Evolutionary conservation across 116 monocot genomes (phyloP), one percentile per base, ranked within the genome.

Genomic region (Thalassia testudinum): DNA sequence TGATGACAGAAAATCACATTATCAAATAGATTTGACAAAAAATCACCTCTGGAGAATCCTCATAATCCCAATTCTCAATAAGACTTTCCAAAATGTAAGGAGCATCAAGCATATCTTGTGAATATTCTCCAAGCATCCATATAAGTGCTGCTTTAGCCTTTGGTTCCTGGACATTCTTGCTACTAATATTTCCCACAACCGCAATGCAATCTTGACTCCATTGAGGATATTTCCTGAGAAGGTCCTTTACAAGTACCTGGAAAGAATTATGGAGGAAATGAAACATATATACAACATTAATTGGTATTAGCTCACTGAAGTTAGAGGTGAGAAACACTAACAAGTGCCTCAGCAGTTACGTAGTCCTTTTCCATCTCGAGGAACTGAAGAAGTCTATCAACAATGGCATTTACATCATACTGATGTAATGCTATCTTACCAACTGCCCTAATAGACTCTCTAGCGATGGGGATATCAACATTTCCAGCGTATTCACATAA

Each of bases 121-220:
- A 81, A 73, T 95, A 95, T 63, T 95, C 93, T 40, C 93, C 93
- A 21, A 95, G 69, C 84, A 95, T 95, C 93, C 93, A 87, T 73
- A 95, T 87, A 16, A 85, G 66, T 42, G 95, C 88, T 57, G 95
- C 71, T 79, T 95, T 95, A 13, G 81, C 95, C 53, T 85, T 88
- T 8, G 95, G 95, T 54, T 95, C 95, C 70, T 95, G 95, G 54
- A 95, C 64, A 67, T 81, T 95, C 59, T 88, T 88, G 70, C 88
- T 85, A 54, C 95, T 95, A n/a, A 95, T 95, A 65, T 85, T 95
- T 20, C 95, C 95, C 62, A 95, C 88, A 65, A 95, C 95, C 62
- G 95, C 95, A 56, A 95, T 95, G 61, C 95, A 95, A 57, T 95
- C 95, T 57, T 95, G 95, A 67, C 88, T 88, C 95, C 95, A 95